These are phyloP conservation scores for Leavenworthia alabamica DNA, from an alignment of 345 rosid species.

Conservation along the genomic window DNA sequence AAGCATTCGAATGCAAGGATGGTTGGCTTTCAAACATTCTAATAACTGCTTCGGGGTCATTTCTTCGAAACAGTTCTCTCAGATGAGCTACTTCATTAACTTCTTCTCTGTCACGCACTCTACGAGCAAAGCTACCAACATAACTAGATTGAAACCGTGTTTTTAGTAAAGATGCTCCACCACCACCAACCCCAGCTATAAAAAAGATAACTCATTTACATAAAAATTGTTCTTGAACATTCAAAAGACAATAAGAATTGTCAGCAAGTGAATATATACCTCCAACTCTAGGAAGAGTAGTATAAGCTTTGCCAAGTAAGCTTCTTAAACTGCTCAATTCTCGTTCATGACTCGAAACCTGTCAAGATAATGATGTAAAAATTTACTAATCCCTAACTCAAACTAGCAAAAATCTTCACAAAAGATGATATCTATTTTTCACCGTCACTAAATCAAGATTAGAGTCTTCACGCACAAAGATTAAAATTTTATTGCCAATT, in stretches of 20 bases:
- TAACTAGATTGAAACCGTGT: constrained; percentile 61
- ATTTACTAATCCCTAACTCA: too few relatives aligned
- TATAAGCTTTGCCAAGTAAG: constrained; percentile 38
- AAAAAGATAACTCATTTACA: too few relatives aligned
- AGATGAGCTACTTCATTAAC: too few relatives aligned
- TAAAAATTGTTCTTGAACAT: background rate
- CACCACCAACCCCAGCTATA: constrained; percentile 8
- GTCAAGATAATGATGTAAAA: background rate
- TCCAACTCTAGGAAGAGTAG: constrained; percentile 36
- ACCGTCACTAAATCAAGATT: too few relatives aligned
- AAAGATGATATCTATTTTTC: too few relatives aligned
- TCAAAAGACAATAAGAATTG: background rate
- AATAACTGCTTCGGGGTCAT: constrained; percentile 86
- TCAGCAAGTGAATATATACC: constrained; percentile 6
- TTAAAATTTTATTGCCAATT: background rate
- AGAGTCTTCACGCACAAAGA: background rate
- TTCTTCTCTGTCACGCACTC: constrained; percentile 67
- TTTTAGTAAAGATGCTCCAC: constrained; percentile 23
- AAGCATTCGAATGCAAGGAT: constrained; percentile 53
- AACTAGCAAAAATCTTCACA: too few relatives aligned
- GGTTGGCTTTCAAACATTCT: constrained; percentile 75
- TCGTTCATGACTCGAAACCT: constrained; percentile 53
- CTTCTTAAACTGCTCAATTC: constrained; percentile 38
- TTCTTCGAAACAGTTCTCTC: too few relatives aligned
- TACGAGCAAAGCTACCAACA: constrained; percentile 69